Evolutionary conservation across 1,284 basidiomycete species (phyloP).

Genomic region (Xanthoconium separans): DNA sequence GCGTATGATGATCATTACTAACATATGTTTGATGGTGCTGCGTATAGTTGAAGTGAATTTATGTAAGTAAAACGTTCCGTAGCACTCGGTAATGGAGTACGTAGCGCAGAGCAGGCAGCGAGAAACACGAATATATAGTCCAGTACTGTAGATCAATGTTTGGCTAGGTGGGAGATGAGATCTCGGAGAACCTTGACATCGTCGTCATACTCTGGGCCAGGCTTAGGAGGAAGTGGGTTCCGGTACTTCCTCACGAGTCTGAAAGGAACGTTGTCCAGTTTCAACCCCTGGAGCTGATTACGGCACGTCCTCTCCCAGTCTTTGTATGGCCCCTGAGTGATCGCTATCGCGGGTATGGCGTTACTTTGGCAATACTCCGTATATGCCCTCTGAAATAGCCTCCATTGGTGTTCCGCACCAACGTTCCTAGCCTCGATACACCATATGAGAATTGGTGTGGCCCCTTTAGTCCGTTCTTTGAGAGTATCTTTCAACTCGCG

Average conservation of each 20-base stretch:
- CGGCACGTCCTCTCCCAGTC: slow-evolving; percentile 22
- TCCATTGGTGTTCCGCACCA: slow-evolving; percentile 17
- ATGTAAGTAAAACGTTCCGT: neutral
- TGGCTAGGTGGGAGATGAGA: slow-evolving; percentile 11
- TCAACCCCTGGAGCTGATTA: slow-evolving; percentile 11
- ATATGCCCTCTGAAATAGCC: slow-evolving; percentile 25
- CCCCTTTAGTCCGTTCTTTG: slow-evolving; percentile 6
- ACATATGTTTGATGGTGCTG: neutral
- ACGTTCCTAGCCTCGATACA: slow-evolving; percentile 27
- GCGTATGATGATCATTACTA: neutral
- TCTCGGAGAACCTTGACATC: slow-evolving; percentile 17
- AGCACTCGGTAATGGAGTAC: neutral
- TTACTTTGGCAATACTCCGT: slow-evolving; percentile 26
- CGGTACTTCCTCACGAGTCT: slow-evolving; percentile 16
- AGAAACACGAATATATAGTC: neutral
- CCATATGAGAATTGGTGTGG: slow-evolving; percentile 25
- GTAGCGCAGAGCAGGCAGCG: slow-evolving; percentile 1
- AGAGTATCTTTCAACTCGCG: slow-evolving; percentile 22
- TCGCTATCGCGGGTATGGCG: slow-evolving; percentile 22
- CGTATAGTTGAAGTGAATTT: neutral
- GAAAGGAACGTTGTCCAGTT: slow-evolving; percentile 12
- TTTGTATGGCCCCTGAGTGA: slow-evolving; percentile 15
- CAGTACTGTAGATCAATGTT: neutral
- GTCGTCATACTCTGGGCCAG: slow-evolving; percentile 11
- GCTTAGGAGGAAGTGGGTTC: neutral